Evolutionary conservation across 2,329 filamentous ascomycete genomes (phyloP), one percentile per base, ranked within the genome.

Genomic region (Pezicula neosporulosa): DNA sequence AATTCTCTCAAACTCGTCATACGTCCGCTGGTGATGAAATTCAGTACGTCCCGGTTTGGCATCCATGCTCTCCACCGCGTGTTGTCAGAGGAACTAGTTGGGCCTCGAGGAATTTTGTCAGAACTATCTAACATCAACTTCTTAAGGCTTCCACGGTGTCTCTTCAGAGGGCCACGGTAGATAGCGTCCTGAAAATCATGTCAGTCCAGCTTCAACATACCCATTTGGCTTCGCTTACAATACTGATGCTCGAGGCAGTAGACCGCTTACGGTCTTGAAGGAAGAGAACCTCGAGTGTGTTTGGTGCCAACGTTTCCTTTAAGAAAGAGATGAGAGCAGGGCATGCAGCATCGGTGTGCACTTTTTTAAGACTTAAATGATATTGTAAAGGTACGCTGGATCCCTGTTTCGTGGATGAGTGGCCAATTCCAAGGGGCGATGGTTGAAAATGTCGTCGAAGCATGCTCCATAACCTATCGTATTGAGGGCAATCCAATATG

Each of bases 231-330:
- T 19, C 24, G 45, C 63, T 60, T 60, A 66, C 64, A 49, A 92
- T 78, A 3, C 80, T 77, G 1, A 92, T 85, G 7, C 71, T 71
- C 1, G 81, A 79, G 66, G 66, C 79, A 75, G 19, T 55, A 30
- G 58, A 68, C 65, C 52, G 77, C 67, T 60, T 78, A 64, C 72
- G 71, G 53, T 92, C 87, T 66, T 92, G 88, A 45, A 94, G 69
- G 64, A 91, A 91, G 9, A 94, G 74, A 8, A 84, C 84, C 67
- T 94, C 87, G n/a, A 94, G 73, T 27, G 82, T 87, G 66, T 94
- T 89, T 1, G 89, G 89, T 18, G 85, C 85, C 36, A 94, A 74
- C 0, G 87, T 86, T 55, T 92, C 87, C 60, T 86, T 89, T 55
- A 94, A 75, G 63, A 94, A 93, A 1, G 77, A 76, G 49, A 94